These are phyloP conservation scores for Barnettozyma botsteinii DNA, from an alignment of 805 yeast species.

Conservation along the genomic window DNA sequence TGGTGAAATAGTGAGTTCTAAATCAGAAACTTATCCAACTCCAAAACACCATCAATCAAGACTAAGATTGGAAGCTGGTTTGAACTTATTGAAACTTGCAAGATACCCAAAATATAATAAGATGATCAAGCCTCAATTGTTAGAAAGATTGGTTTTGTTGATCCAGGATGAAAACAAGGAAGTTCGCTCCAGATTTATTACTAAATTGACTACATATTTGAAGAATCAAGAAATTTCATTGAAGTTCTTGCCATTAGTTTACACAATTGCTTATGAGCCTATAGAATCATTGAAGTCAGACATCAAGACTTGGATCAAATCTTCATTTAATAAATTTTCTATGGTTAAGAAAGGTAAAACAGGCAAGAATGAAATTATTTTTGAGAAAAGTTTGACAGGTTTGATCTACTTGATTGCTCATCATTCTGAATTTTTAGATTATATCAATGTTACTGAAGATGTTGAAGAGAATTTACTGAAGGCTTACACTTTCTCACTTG, in stretches of 20 bases:
- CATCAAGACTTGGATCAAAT: conserved; percentile 65
- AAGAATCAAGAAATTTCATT: conserved; percentile 52
- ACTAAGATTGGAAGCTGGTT: conserved; percentile 64
- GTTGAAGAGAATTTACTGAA: conserved; percentile 28
- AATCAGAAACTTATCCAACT: conserved; percentile 46
- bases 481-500: conserved; percentile 49
- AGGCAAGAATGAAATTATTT: conserved; percentile 38
- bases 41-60: conserved; percentile 57
- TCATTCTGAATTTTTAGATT: conserved; percentile 56
- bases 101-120: conserved; percentile 45
- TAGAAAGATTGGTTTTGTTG: conserved; percentile 49
- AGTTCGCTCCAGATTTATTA: conserved; percentile 50
- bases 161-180: conserved; percentile 60
- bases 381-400: conserved; percentile 65
- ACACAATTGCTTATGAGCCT: conserved; percentile 77
- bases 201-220: conserved; percentile 44
- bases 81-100: conserved; percentile 58
- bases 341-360: conserved; percentile 18
- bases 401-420: conserved; percentile 68
- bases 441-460: conserved; percentile 28
- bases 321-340: conserved; percentile 36
- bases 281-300: conserved; percentile 41
- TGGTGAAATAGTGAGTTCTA: conserved; percentile 61
- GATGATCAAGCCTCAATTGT: conserved; percentile 45
- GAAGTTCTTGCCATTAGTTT: conserved; percentile 59